Evolutionary conservation across 345 rosid species (phyloP).

Genomic region (Lepidium sativum): DNA sequence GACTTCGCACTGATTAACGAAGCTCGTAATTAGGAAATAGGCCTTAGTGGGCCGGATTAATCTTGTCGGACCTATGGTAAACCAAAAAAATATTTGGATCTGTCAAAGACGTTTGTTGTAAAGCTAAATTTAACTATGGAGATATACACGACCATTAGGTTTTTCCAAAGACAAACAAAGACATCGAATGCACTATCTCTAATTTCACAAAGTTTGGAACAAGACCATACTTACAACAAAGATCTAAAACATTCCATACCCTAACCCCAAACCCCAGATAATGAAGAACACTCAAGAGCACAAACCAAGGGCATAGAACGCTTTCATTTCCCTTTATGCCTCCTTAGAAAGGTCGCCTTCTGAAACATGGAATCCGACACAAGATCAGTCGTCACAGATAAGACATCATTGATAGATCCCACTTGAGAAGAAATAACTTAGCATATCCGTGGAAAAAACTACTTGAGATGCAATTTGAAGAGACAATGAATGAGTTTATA

Average conservation of each 20-base stretch:
- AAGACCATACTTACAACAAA: conserved; percentile 23
- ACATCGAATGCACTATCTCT: conserved; percentile 17
- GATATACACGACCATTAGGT: background rate
- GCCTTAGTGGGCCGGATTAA: too few relatives aligned
- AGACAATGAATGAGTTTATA: background rate
- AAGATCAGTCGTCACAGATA: conserved; percentile 6
- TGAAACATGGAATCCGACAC: conserved; percentile 2
- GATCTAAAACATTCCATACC: conserved; percentile 1
- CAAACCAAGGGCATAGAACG: conserved; percentile 8
- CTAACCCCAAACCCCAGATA: background rate
- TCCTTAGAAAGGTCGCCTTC: conserved; percentile 16
- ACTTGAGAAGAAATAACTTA: background rate
- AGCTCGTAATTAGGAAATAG: too few relatives aligned
- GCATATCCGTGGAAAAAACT: background rate
- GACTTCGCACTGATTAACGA: too few relatives aligned
- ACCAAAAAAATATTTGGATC: too few relatives aligned
- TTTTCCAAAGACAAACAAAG: conserved; percentile 16
- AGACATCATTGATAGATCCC: background rate
- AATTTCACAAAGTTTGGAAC: background rate
- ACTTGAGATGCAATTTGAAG: background rate
- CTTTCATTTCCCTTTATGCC: background rate
- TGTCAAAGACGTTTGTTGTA: background rate
- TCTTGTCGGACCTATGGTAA: too few relatives aligned
- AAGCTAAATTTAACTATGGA: background rate
- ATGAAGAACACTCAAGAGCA: background rate